Conservation (phyloP, 495 filamentous ascomycete species). For the Immersiella caudata region DNA sequence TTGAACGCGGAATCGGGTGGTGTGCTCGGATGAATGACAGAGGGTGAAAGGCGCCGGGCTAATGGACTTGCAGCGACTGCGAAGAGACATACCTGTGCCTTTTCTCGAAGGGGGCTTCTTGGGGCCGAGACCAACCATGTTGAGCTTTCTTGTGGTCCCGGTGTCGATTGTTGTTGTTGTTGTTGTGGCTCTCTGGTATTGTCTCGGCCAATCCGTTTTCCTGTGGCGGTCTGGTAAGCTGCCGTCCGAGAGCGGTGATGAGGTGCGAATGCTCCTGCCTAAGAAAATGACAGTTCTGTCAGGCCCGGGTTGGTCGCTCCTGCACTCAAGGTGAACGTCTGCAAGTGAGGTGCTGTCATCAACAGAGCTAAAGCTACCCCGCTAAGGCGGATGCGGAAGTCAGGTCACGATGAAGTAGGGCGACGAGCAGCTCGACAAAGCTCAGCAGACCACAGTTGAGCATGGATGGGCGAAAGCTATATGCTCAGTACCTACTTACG, state of each 20-base stretch:
- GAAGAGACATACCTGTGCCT: slow-evolving; percentile 53
- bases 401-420: neutral
- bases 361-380: neutral
- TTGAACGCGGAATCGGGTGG: neutral
- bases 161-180: slow-evolving; percentile 7
- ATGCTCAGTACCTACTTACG: neutral
- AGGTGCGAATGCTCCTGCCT: neutral
- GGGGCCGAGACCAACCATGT: slow-evolving; percentile 76
- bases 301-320: neutral
- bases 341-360: neutral
- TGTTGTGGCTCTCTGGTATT: neutral
- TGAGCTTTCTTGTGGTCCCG: slow-evolving; percentile 35
- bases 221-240: slow-evolving; percentile 9
- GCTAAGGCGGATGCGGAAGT: neutral
- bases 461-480: neutral
- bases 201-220: slow-evolving; percentile 8
- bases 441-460: neutral
- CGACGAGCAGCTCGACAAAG: neutral
- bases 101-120: slow-evolving; percentile 74
- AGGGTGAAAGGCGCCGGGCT: neutral
- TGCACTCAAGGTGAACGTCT: neutral
- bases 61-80: slow-evolving; percentile 7
- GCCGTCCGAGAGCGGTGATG: neutral
- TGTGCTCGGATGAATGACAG: slow-evolving; percentile 2
- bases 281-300: neutral